Percentiles rank a stretch among this genome's conserved stretches.
Evolutionary conservation across 148 eudicot species (phyloP).

Genomic region (Heliamphora exappendiculata): DNA sequence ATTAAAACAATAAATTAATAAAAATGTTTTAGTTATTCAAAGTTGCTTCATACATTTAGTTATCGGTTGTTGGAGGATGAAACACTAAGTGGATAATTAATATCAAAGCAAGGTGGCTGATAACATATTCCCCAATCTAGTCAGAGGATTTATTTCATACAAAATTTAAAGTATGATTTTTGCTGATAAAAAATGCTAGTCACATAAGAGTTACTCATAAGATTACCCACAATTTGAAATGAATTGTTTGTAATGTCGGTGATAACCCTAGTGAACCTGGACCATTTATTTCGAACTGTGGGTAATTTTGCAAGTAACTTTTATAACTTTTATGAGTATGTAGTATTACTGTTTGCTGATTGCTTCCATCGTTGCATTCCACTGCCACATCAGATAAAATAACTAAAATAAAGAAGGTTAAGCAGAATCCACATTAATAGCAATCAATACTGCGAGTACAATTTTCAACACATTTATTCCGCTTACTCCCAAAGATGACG

Average conservation of each 20-base stretch:
- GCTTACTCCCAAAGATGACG: slow-evolving; percentile 1
- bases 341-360: not conserved
- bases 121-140: no score
- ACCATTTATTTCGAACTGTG: no score
- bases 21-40: not conserved
- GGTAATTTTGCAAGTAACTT: no score
- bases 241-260: no score
- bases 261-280: no score
- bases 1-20: not conserved
- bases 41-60: not conserved
- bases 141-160: no score
- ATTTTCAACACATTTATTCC: not conserved
- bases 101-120: not conserved
- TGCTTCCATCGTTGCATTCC: not conserved
- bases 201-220: no score
- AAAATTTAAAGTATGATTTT: no score
- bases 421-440: not conserved
- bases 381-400: not conserved
- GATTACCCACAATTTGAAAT: no score
- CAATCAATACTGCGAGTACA: not conserved
- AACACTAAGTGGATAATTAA: not conserved
- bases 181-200: not conserved
- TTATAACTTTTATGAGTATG: no score
- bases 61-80: not conserved
- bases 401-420: not conserved